A percentile compares a stretch with the other conserved stretches of the same genome.
Conservation (phyloP, 352 stramenopile species). For the Phytophthora cactorum region DNA sequence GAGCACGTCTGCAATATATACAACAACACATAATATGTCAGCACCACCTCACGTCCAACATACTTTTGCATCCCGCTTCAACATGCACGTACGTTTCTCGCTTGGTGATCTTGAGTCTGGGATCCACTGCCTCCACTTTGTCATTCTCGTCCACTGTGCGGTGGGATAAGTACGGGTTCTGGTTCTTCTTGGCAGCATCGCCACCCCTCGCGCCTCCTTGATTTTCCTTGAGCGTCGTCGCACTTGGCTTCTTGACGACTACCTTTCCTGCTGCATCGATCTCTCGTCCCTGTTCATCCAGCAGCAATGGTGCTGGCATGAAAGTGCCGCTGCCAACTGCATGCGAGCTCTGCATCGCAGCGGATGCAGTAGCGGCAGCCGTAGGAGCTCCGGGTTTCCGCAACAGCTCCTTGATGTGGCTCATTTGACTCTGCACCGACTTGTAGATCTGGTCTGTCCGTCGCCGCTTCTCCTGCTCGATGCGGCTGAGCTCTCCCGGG, state of each 20-base stretch:
- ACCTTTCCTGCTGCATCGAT: slow-evolving; percentile 79
- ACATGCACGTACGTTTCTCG: slow-evolving; percentile 71
- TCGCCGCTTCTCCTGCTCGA: slow-evolving; percentile 61
- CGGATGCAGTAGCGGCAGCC: slow-evolving; percentile 1
- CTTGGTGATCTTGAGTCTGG: slow-evolving; percentile 77
- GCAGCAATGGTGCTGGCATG: slow-evolving; percentile 77
- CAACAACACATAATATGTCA: slow-evolving; percentile 27
- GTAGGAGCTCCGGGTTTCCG: slow-evolving; percentile 47
- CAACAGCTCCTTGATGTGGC: slow-evolving; percentile 71
- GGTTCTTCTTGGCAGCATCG: slow-evolving; percentile 35
- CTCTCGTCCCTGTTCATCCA: slow-evolving; percentile 83
- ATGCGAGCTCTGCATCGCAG: neutral
- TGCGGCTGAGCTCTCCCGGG: slow-evolving; percentile 40
- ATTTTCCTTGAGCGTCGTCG: slow-evolving; percentile 65
- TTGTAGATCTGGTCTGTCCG: slow-evolving; percentile 83
- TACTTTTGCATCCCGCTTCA: slow-evolving; percentile 9
- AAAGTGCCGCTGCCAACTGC: slow-evolving; percentile 40
- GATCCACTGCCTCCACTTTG: slow-evolving; percentile 71
- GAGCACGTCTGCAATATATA: slow-evolving; percentile 55
- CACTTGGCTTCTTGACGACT: slow-evolving; percentile 50
- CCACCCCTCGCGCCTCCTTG: slow-evolving; percentile 34
- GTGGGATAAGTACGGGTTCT: slow-evolving; percentile 86
- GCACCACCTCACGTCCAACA: slow-evolving; percentile 9
- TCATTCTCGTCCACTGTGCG: slow-evolving; percentile 77
- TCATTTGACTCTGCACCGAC: slow-evolving; percentile 88